Percentiles rank a stretch among this genome's conserved stretches.
Conservation (phyloP, 495 filamentous ascomycete genomes). For the Patellaria atrata region DNA sequence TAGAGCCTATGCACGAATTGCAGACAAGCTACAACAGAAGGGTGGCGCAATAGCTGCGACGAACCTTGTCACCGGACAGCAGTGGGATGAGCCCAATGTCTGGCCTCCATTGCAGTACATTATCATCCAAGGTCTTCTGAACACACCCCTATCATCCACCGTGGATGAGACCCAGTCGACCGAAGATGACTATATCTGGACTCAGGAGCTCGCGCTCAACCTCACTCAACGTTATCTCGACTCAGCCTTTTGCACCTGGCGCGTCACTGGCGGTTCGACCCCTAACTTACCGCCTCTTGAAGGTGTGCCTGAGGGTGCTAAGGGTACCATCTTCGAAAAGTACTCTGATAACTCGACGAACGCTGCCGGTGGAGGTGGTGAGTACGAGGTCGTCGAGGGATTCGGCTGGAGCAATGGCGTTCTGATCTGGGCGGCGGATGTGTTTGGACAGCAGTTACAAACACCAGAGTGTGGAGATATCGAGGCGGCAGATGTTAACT, state of each 20-base stretch:
- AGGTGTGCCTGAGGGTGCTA: slow-evolving; percentile 2
- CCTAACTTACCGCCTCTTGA: slow-evolving; percentile 6
- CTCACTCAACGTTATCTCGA: slow-evolving; percentile 22
- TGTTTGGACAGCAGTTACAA: slow-evolving; percentile 15
- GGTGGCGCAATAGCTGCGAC: slow-evolving; percentile 20
- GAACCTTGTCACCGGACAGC: slow-evolving; percentile 19
- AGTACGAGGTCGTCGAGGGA: slow-evolving; percentile 22
- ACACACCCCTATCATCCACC: slow-evolving; percentile 11
- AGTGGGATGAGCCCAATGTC: slow-evolving; percentile 24
- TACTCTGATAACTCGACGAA: slow-evolving; percentile 16
- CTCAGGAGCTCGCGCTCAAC: slow-evolving; percentile 12
- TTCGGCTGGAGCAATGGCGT: slow-evolving; percentile 24
- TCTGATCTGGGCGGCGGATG: slow-evolving; percentile 20
- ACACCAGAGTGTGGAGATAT: slow-evolving; percentile 20
- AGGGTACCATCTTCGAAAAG: slow-evolving; percentile 24
- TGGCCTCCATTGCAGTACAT: slow-evolving; percentile 22
- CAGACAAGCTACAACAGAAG: slow-evolving; percentile 7
- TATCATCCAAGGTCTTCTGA: slow-evolving; percentile 19
- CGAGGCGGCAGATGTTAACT: slow-evolving; percentile 4
- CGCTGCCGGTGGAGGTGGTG: slow-evolving; percentile 17
- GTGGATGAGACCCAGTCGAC: slow-evolving; percentile 1
- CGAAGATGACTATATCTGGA: slow-evolving; percentile 15
- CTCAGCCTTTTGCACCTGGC: slow-evolving; percentile 23
- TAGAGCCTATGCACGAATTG: slow-evolving; percentile 10
- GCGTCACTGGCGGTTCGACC: slow-evolving; percentile 17